Conservation (phyloP, 805 yeast genomes). For the Barnettozyma vustinii region DNA sequence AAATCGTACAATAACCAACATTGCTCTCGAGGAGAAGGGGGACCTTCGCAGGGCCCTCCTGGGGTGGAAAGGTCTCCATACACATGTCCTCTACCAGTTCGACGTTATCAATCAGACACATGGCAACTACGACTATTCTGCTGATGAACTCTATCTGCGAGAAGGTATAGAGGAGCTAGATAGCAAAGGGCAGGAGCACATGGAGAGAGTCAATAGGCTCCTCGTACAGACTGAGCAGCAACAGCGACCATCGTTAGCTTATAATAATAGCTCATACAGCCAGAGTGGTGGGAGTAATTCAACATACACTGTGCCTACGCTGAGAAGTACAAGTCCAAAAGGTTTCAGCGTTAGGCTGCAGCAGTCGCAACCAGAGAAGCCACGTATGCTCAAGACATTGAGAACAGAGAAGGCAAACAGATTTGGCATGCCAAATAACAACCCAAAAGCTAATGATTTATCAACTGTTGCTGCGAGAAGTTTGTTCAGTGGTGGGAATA, state of each 20-base stretch:
- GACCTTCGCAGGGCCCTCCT: conserved; percentile 50
- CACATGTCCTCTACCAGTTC: conserved; percentile 50
- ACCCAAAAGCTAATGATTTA: conserved; percentile 15
- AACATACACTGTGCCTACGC: conserved; percentile 20
- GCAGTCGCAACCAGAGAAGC: conserved; percentile 13
- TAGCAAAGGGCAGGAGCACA: conserved; percentile 29
- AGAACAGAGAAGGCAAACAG: conserved; percentile 24
- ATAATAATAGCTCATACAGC: neutral
- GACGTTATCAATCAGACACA: conserved; percentile 44
- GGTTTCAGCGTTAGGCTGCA: conserved; percentile 22
- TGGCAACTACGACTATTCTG: conserved; percentile 30
- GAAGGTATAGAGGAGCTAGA: conserved; percentile 24
- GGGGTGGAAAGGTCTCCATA: conserved; percentile 73
- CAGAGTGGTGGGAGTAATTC: neutral
- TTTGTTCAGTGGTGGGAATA: conserved; percentile 4
- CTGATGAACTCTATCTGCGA: conserved; percentile 40
- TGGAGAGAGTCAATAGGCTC: conserved; percentile 30
- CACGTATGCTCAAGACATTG: conserved; percentile 30
- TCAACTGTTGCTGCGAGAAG: conserved; percentile 26
- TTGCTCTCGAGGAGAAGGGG: conserved; percentile 52
- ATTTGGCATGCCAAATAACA: conserved; percentile 11
- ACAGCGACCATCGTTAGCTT: neutral
- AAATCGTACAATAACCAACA: conserved; percentile 49
- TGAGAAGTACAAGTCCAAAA: conserved; percentile 22
- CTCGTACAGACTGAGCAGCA: conserved; percentile 11